Base-by-base conservation (phyloP, 2,329 filamentous ascomycete species). In the Fusarium anthophilum region DNA sequence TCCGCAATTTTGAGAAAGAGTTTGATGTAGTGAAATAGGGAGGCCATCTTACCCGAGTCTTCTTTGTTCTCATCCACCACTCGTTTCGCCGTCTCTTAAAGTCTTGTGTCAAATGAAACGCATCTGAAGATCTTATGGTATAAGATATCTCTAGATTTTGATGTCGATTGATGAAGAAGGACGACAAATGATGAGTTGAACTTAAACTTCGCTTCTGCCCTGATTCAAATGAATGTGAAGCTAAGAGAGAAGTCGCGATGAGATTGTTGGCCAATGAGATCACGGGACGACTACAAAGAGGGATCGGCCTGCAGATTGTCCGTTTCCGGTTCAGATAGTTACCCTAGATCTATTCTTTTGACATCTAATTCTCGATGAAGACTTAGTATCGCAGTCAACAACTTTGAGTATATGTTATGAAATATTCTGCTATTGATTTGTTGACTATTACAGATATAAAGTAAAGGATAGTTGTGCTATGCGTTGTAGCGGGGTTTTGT, bases 251-350 rank as follows among this genome's bases (percentile, higher is more conserved):
- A 66, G 68, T 66, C 53, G 65, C 65, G 72, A 75, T 73, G 76
- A 69, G 63, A 66, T 66, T 66, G 72, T 62, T 60, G 47, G 50
- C 76, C 76, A 77, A 77, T 77, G 51, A 77, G 64, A 67, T 63
- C 32, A 54, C 55, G 28, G 58, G 51, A 51, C 58, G 50, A 39
- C 30, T 47, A 28, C 45, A 13, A 24, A 30, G 58, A 62, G 35
- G 15, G 45, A 58, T 59, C 69, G 75, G 76, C 55, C 30, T 55
- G 56, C 58, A 69, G 70, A 77, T 77, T 77, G 69, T 77, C 76
- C 76, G 76, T 58, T 71, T 62, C 76, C 76, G 72, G 57, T 24
- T 51, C 17, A 2, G 32, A 35, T 20, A 20, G 18, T 26, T 76
- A 76, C 75, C 70, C 73, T 77, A 39, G n/a, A 68, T 26, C 13